Conservation (phyloP, 1,284 basidiomycete species). For the Lentinula novae-zelandiae region DNA sequence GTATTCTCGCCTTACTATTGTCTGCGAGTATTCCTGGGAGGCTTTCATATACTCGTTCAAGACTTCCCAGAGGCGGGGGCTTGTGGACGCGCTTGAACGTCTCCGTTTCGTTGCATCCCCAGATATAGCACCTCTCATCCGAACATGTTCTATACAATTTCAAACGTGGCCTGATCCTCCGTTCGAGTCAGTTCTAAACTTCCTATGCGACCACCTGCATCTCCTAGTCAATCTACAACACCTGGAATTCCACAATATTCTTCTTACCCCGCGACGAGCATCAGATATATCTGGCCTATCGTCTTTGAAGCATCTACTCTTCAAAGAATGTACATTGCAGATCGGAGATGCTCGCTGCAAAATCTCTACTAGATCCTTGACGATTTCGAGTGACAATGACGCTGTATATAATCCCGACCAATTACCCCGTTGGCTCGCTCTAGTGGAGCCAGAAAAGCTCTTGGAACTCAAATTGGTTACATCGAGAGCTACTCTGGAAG, state of each 20-base stretch:
- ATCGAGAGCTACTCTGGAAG: conserved; percentile 8
- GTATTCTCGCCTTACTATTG: conserved; percentile 11
- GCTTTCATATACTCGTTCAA: conserved; percentile 7
- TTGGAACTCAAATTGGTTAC: conserved; percentile 8
- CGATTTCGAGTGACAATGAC: background rate
- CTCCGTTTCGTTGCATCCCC: conserved; percentile 14
- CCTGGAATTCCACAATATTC: conserved; percentile 5
- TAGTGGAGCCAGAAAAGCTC: conserved; percentile 6
- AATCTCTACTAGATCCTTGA: conserved; percentile 1
- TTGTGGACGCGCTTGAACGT: conserved; percentile 4
- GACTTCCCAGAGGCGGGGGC: conserved; percentile 6
- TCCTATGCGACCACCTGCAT: conserved; percentile 7
- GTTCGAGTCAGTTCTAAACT: conserved; percentile 9
- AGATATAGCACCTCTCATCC: conserved; percentile 11
- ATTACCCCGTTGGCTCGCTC: conserved; percentile 3
- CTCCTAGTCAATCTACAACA: conserved; percentile 10
- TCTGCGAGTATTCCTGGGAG: conserved; percentile 10
- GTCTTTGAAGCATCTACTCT: conserved; percentile 4
- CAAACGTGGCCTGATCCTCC: conserved; percentile 8
- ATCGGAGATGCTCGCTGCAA: background rate
- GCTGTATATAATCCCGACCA: background rate
- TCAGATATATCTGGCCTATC: conserved; percentile 2
- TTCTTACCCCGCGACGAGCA: conserved; percentile 5
- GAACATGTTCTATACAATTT: conserved; percentile 12
- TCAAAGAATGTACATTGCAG: conserved; percentile 10